phyloP scores from a whole-genome alignment of 1,284 basidiomycete genomes.

The Pascua sp. region DNA sequence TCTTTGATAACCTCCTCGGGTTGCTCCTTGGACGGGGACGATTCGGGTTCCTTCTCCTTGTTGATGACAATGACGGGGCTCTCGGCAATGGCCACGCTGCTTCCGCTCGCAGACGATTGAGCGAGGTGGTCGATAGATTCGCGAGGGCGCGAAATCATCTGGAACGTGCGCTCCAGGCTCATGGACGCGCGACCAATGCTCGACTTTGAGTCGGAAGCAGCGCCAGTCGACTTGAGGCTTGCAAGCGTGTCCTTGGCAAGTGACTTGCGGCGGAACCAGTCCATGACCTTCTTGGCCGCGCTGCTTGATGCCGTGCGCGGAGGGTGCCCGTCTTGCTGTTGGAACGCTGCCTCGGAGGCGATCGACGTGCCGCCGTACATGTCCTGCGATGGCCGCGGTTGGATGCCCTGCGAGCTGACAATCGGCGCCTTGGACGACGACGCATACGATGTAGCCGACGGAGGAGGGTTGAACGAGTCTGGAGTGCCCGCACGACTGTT shows the following conservation, averaged over 20 bases:
- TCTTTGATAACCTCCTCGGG: neutral
- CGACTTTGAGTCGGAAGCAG: conserved; percentile 23
- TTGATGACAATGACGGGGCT: conserved; percentile 18
- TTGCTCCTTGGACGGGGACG: neutral
- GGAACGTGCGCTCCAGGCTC: neutral
- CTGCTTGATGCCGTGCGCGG: conserved; percentile 49
- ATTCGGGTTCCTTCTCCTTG: conserved; percentile 1
- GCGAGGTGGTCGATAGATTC: conserved; percentile 3
- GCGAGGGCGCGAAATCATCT: neutral
- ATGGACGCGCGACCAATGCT: conserved; percentile 12
- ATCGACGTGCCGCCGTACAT: conserved; percentile 30
- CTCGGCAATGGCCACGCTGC: conserved; percentile 24
- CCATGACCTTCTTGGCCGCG: conserved; percentile 61
- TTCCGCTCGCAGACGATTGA: conserved; percentile 16
- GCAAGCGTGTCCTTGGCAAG: conserved; percentile 47
- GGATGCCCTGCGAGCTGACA: conserved; percentile 26
- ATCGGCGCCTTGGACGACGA: conserved; percentile 21
- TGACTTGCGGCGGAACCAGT: conserved; percentile 60
- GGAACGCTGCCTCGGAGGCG: conserved; percentile 38
- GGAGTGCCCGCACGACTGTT: conserved; percentile 9
- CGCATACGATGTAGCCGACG: conserved; percentile 6
- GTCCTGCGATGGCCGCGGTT: conserved; percentile 23
- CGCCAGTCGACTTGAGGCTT: conserved; percentile 23
- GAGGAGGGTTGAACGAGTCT: neutral
- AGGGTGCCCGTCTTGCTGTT: conserved; percentile 16